phyloP scores from a whole-genome alignment of 306 rosid genomes.

The Cucurbita ficifolia region DNA sequence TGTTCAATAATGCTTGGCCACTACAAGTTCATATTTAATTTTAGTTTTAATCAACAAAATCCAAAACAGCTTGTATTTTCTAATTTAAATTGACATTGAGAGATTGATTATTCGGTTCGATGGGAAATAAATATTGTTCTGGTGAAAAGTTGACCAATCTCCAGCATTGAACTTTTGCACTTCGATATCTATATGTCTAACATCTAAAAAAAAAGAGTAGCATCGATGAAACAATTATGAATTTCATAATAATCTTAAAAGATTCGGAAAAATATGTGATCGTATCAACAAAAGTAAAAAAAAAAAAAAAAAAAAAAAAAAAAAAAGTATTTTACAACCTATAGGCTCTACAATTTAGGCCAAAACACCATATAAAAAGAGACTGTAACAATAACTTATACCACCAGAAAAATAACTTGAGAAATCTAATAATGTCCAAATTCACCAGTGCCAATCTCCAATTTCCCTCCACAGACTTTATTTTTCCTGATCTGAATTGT shows the following conservation, averaged over 20 bases:
- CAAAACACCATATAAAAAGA: neutral
- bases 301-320: neutral
- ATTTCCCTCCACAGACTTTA: neutral
- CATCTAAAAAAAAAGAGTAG: neutral
- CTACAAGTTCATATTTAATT: too few species aligned
- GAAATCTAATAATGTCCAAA: neutral
- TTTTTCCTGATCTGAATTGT: conserved; percentile 27
- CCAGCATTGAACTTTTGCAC: too few species aligned
- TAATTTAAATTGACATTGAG: too few species aligned
- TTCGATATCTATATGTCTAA: too few species aligned
- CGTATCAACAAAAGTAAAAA: too few species aligned
- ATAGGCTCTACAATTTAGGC: neutral
- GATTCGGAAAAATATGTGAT: neutral
- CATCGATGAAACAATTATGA: neutral
- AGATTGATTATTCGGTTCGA: too few species aligned
- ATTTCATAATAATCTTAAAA: neutral
- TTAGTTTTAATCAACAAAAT: too few species aligned
- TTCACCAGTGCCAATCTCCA: neutral
- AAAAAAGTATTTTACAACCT: neutral
- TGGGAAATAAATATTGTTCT: too few species aligned
- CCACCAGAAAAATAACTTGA: neutral
- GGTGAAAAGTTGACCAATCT: too few species aligned
- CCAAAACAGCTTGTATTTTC: too few species aligned
- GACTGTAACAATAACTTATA: neutral
- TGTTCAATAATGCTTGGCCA: too few species aligned